Base-by-base conservation (phyloP, 192 early-diverging fungal species). In the Funneliformis mosseae region DNA sequence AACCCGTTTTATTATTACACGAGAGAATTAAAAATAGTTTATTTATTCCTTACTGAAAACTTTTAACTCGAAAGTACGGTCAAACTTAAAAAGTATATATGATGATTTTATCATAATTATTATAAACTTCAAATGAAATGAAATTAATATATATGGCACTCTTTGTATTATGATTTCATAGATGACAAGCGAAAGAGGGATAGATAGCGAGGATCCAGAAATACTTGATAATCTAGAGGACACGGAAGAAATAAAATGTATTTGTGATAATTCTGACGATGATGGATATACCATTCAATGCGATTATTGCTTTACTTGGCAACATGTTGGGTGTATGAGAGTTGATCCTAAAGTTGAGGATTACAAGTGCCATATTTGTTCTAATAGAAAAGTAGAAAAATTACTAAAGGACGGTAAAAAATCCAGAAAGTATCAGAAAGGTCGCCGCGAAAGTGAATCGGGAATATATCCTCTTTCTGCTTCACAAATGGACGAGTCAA, bases 201-300 rank as follows among this genome's bases (percentile, higher is more conserved):
- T 71, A 43, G 39, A 33, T 42, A 33, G 27, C 14, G 69, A 71
- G 39, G 12, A 71, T 39, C 21, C 12, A 33, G 14, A 23, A 71
- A n/a, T 8, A 11, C 41, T 39, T 18, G 89, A 84, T 18, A 90
- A 87, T 45, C 91, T 88, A 23, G 91, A 92, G 11, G 98, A 98
- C 84, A 89, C 92, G 27, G 96, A 94, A 1, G 87, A 93, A 60
- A 99, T 99, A 87, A 93, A 97, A 25, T 99, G 98, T 85, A 96
- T 99, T 74, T 99, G 98, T 84, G 87, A 87, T 27, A 91, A 88
- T 76, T 88, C 88, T 62, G 93, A 97, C 76, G 98, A 99, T 88
- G 98, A 99, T 88, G 98, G 98, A 16, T 97, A 93, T 63, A 98
- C 98, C 8, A 95, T 99, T 62, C 96, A 98, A 76, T 99, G 98